Base-by-base conservation (phyloP, 2,329 filamentous ascomycete species). In the Fusarium acutatum region DNA sequence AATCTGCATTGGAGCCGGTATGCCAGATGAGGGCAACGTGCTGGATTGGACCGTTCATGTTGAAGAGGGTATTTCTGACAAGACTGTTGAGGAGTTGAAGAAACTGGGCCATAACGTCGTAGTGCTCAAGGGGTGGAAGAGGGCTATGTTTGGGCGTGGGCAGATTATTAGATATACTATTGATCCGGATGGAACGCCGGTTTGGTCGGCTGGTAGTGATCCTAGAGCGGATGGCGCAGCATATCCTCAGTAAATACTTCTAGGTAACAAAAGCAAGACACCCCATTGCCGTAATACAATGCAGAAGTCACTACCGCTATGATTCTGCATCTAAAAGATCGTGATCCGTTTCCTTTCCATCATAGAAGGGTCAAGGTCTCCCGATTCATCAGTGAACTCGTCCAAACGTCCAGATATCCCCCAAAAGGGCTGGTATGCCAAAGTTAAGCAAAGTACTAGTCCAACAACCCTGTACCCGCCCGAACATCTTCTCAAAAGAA, bases 161-260 rank as follows among this genome's bases (percentile, higher is more conserved):
- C 95, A 98, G 86, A 88, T 98, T 54, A 96, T 98, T 69, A 86
- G 94, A 65, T 90, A 90, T 80, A 91, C 93, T 80, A 85, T 92
- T 32, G 95, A 98, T 74, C 81, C 84, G 0, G 94, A 96, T 47
- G 90, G 90, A 7, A 86, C 88, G 35, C 86, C 89, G 12, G 88
- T 98, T 5, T 98, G 94, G 89, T 97, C 93, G 62, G 96, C 91
- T 1, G 96, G 95, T 1, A 98, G 95, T 81, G 96, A 99, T 85
- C 88, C 90, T 77, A 89, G 96, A 67, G 96, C 93, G 0, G 96
- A 99, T 82, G 96, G 96, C 1, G 89, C 81, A 5, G 90, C 89
- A 13, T 91, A 88, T 80, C 90, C 90, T 40, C 81, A 82, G 72
- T 81, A 47, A 12, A 47, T 30, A 13, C 0, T 7, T 10, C 24